Base-by-base conservation (phyloP, 2,329 filamentous ascomycete genomes). In the Fusarium cicatricum region DNA sequence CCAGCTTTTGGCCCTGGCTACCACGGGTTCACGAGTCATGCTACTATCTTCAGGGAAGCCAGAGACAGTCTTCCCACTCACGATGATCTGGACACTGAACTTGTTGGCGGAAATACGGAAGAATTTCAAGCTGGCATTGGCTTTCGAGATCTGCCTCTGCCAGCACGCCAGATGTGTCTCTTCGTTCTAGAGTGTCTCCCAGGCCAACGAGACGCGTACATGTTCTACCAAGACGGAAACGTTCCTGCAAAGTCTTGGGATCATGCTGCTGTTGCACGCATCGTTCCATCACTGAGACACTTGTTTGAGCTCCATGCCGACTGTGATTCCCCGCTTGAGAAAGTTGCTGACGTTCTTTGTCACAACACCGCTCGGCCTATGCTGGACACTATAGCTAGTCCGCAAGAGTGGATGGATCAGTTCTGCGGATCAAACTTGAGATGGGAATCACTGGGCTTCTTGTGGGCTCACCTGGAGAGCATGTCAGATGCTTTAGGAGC, bases 11-110 rank as follows among this genome's bases (percentile, higher is more conserved):
- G 45, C 4, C 46, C 65, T 2, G 78, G 78, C 3, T 80, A 79
- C 60, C 70, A 80, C n/a, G 78, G 78, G 29, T 76, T 74, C 53
- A 80, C 76, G 5, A 80, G 76, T 53, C 77, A 77, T 55, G 74
- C 69, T 31, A 69, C 71, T 11, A 75, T 78, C 15, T 77, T 75
- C 21, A 73, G 76, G 26, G 78, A 78, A 49, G 75, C 77, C 2
- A 68, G 74, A 23, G 74, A 72, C 31, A 77, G 72, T 23, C 62
- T 79, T 2, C 74, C 72, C 15, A 64, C 72, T 2, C 65, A 73
- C 4, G 65, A 72, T 16, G 55, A 64, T 9, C 49, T 49, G 19
- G 46, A 26, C 16, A 17, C 43, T 11, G 40, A 47, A 17, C 10
- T 23, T 6, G 16, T 11, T 8, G 42, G 46, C 1, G 16, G 39